Base-by-base conservation (phyloP, 2,329 filamentous ascomycete genomes). In the Trichothecium roseum region DNA sequence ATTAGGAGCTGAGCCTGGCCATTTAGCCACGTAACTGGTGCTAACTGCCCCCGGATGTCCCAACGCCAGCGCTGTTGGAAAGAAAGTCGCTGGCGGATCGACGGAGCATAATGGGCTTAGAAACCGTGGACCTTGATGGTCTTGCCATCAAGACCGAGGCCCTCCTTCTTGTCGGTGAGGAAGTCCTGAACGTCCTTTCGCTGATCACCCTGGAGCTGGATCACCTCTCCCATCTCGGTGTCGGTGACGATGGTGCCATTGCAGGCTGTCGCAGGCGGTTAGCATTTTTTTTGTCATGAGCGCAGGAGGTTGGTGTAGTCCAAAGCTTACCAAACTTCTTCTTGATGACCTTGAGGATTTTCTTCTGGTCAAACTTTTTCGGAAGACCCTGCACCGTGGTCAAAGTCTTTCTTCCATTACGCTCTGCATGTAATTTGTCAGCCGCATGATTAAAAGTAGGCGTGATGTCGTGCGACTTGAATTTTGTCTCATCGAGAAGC, bases 401-500 rank as follows among this genome's bases (percentile, higher is more conserved):
- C 83, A 98, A 77, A 73, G 91, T 96, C 79, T 98, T 98, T 68
- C 91, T 91, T 80, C 91, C 91, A 96, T 98, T 98, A 72, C 91
- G 91, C 73, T 98, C 89, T 96, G 63, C 24, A 30, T 32, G 16
- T 10, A 38, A 26, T 34, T 45, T 40, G 60, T 76, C 51, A 74
- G 69, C 38, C 42, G 7, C 16, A 9, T 32, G 35, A 35, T 36
- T 37, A 32, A 17, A 4, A 17, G 4, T 5, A 3, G 24, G 27
- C n/a, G 34, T 12, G 15, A 26, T 26, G 26, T 18, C 9, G 20
- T 24, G 20, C 20, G 10, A 24, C n/a, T n/a, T 8, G 27, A 34
- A 13, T 28, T 18, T n/a, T 15, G 32, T 8, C 2, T 14, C 18
- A 16, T 33, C 17, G 31, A 22, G 8, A 22, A 13, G n/a, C 20